Conservation (phyloP, 2,329 filamentous ascomycete genomes). For the Nemania bipapillata region DNA sequence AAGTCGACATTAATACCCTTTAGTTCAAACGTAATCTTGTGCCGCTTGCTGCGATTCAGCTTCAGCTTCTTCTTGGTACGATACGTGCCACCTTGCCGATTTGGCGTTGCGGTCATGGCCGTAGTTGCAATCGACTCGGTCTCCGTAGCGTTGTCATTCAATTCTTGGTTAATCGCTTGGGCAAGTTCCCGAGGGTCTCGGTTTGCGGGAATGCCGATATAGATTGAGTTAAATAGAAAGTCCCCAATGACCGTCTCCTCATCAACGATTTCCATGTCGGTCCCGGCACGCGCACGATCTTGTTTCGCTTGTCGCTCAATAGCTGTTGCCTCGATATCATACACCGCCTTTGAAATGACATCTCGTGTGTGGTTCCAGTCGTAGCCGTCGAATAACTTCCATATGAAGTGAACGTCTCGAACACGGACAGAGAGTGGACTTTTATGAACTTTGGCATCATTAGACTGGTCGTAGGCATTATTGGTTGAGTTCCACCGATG, state of each 20-base stretch:
- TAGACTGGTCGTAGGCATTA: slow-evolving; percentile 77
- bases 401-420: slow-evolving; percentile 90
- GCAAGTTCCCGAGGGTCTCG: slow-evolving; percentile 84
- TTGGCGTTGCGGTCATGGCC: slow-evolving; percentile 69
- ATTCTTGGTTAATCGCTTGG: slow-evolving; percentile 84
- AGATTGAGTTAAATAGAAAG: slow-evolving; percentile 98
- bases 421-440: slow-evolving; percentile 82
- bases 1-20: slow-evolving; percentile 85
- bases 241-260: slow-evolving; percentile 90
- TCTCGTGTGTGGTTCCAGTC: slow-evolving; percentile 92
- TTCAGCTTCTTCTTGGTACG: slow-evolving; percentile 70
- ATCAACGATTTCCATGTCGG: slow-evolving; percentile 76
- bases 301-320: slow-evolving; percentile 74
- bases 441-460: slow-evolving; percentile 68
- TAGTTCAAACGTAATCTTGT: slow-evolving; percentile 96
- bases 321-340: slow-evolving; percentile 85
- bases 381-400: slow-evolving; percentile 97
- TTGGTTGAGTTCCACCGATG: slow-evolving; percentile 82
- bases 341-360: slow-evolving; percentile 85
- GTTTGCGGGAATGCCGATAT: slow-evolving; percentile 90
- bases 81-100: slow-evolving; percentile 58
- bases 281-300: slow-evolving; percentile 65
- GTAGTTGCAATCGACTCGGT: slow-evolving; percentile 89
- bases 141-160: slow-evolving; percentile 87
- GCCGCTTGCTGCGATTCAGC: slow-evolving; percentile 84